Conservation (phyloP, 2,329 filamentous ascomycete species). For the Penicillium polonicum region DNA sequence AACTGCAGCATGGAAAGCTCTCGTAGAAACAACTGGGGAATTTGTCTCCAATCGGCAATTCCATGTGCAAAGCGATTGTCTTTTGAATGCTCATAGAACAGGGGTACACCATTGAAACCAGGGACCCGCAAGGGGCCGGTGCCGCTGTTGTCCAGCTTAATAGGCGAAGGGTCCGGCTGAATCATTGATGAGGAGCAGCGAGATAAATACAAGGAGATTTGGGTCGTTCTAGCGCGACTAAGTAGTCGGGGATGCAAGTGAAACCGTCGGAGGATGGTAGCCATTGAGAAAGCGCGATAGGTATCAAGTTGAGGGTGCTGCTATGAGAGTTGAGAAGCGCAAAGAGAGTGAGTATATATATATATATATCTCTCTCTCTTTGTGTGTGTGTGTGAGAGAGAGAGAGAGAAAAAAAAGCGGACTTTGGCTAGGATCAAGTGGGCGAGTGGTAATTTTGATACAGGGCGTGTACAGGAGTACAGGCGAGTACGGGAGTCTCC, state of each 20-base stretch:
- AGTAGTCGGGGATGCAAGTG: slow-evolving; percentile 2
- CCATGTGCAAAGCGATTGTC: slow-evolving; percentile 10
- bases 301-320: background rate
- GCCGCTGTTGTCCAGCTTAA: slow-evolving; percentile 9
- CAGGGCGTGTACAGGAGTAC: too few species aligned
- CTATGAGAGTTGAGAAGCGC: background rate
- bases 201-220: background rate
- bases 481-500: too few species aligned
- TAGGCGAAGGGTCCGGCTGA: background rate
- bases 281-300: background rate
- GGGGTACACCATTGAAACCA: slow-evolving; percentile 8
- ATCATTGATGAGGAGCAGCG: background rate
- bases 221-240: background rate
- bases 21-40: slow-evolving; percentile 1
- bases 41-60: slow-evolving; percentile 7
- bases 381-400: too few species aligned
- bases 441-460: too few species aligned
- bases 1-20: slow-evolving; percentile 6
- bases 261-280: slow-evolving; percentile 1
- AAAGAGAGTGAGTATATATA: too few species aligned
- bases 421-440: too few species aligned
- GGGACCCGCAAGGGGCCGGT: slow-evolving; percentile 5
- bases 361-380: too few species aligned
- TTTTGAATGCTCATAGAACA: slow-evolving; percentile 7
- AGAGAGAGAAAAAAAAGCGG: too few species aligned